Percentiles rank a stretch among this genome's conserved stretches.
These are phyloP conservation scores for Aquilaria sinensis DNA, from an alignment of 345 rosid genomes.

Conservation along the genomic window DNA sequence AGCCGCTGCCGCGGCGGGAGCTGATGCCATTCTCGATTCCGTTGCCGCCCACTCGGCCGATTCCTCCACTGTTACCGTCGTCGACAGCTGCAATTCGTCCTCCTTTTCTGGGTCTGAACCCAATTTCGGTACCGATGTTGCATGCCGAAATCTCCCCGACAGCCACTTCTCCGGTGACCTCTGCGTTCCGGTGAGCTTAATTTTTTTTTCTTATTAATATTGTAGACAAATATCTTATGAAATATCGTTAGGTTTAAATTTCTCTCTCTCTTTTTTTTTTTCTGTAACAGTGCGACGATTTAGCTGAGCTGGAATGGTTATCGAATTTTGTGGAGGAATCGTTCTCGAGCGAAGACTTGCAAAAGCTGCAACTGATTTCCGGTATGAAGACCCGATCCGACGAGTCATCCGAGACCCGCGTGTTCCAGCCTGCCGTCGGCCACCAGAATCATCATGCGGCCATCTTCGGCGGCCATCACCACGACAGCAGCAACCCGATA, in stretches of 20 bases:
- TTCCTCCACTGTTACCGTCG: conserved; percentile 44
- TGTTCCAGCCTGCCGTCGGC: conserved; percentile 15
- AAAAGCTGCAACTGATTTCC: conserved; percentile 73
- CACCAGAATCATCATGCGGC: background rate
- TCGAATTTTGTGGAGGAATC: conserved; percentile 95
- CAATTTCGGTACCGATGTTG: conserved; percentile 28
- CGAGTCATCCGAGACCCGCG: conserved; percentile 33
- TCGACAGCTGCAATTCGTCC: conserved; percentile 69
- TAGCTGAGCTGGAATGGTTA: conserved; percentile 97
- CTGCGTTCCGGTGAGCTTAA: conserved; percentile 66
- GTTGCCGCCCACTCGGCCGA: conserved; percentile 38
- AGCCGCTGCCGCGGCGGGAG: conserved; percentile 31
- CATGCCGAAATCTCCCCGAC: conserved; percentile 30
- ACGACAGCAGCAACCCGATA: conserved; percentile 24
- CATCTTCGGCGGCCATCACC: background rate
- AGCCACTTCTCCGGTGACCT: conserved; percentile 65
- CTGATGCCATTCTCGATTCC: conserved; percentile 19
- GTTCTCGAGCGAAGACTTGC: conserved; percentile 82
- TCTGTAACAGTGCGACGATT: conserved; percentile 60
- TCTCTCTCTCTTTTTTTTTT: background rate
- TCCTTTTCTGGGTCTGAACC: conserved; percentile 32
- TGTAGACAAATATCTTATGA: background rate
- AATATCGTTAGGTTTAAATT: background rate
- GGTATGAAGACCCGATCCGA: conserved; percentile 61
- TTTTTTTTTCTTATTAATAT: background rate